Evolutionary conservation across 2,329 filamentous ascomycete genomes (phyloP), one percentile per base, ranked within the genome.

Genomic region (Rhynchosporium graminicola): DNA sequence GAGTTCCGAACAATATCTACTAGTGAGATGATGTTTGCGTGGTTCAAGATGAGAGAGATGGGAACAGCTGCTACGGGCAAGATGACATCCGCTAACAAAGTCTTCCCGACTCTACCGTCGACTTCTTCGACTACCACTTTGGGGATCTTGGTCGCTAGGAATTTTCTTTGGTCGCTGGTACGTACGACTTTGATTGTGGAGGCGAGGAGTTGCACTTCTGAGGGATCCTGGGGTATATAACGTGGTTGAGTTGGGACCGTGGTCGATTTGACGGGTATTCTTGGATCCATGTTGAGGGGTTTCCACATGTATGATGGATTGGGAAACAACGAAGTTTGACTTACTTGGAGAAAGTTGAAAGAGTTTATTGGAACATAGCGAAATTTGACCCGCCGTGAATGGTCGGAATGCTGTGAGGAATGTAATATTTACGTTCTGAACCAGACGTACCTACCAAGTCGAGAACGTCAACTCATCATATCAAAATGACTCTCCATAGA

Each of bases 21-120:
- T 10, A 74, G 65, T 3, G 67, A 70, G 54, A 73, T 67, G 38
- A 73, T 64, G 48, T 72, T 72, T 7, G 70, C 69, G 31, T 73
- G 72, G 59, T 74, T 72, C 31, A 74, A 65, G 42, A 74, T 69
- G 4, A 64, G 66, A 28, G 70, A 71, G 4, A 73, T 28, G 3
- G 69, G 52, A 0, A 67, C 36, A 2, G 61, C 60, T 9, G 70
- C 67, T 12, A 59, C 62, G 5, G 70, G 70, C 9, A 74, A 56
- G 36, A 72, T 63, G 26, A 56, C 61, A 8, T 64, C 57, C 20
- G 67, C 66, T 9, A 70, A 65, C 48, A 54, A 62, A 13, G 67
- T 69, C 15, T 57, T 65, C 52, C 54, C 59, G 3, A 59, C 57
- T 36, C 62, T 42, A 3, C 51, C 56, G 29, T 61, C 51, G 28